A percentile compares a stretch with the other conserved stretches of the same genome.
phyloP scores from a whole-genome alignment of 2,329 filamentous ascomycete species.

The Saccharata proteae region DNA sequence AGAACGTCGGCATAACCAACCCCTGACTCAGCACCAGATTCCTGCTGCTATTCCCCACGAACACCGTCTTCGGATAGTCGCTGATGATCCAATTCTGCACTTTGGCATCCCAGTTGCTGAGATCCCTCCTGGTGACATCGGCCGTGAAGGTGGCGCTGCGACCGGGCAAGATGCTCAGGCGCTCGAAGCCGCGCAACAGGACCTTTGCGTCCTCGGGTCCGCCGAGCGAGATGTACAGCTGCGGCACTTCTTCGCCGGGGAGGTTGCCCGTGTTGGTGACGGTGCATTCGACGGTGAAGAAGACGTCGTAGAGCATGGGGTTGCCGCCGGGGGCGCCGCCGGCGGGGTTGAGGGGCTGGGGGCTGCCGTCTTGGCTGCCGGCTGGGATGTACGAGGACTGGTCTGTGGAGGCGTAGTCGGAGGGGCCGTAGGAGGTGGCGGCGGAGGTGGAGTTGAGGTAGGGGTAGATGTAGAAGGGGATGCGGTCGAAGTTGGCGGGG shows the following conservation, averaged over 20 bases:
- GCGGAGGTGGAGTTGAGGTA: slow-evolving; percentile 55
- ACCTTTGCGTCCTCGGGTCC: slow-evolving; percentile 57
- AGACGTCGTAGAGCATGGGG: slow-evolving; percentile 51
- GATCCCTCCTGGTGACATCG: slow-evolving; percentile 62
- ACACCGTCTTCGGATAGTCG: slow-evolving; percentile 44
- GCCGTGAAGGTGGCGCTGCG: slow-evolving; percentile 52
- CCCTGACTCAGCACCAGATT: slow-evolving; percentile 37
- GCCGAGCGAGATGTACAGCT: slow-evolving; percentile 68
- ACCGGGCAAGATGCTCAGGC: slow-evolving; percentile 60
- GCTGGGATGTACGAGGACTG: slow-evolving; percentile 48
- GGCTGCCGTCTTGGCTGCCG: slow-evolving; percentile 40
- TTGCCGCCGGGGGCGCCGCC: slow-evolving; percentile 53
- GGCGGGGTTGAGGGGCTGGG: slow-evolving; percentile 47
- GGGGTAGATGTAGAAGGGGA: slow-evolving; percentile 55
- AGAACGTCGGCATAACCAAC: no score
- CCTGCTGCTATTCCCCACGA: slow-evolving; percentile 47
- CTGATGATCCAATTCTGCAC: slow-evolving; percentile 74
- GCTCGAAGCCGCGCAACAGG: slow-evolving; percentile 69
- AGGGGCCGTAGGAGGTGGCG: slow-evolving; percentile 39
- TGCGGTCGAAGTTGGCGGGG: slow-evolving; percentile 44
- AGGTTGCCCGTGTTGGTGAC: slow-evolving; percentile 59
- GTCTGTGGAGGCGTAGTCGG: slow-evolving; percentile 40
- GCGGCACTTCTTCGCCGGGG: slow-evolving; percentile 58
- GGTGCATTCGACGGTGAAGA: slow-evolving; percentile 55
- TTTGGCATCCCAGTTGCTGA: slow-evolving; percentile 74